Evolutionary conservation across 805 yeast genomes (phyloP).

Genomic region (Candida succiphila): DNA sequence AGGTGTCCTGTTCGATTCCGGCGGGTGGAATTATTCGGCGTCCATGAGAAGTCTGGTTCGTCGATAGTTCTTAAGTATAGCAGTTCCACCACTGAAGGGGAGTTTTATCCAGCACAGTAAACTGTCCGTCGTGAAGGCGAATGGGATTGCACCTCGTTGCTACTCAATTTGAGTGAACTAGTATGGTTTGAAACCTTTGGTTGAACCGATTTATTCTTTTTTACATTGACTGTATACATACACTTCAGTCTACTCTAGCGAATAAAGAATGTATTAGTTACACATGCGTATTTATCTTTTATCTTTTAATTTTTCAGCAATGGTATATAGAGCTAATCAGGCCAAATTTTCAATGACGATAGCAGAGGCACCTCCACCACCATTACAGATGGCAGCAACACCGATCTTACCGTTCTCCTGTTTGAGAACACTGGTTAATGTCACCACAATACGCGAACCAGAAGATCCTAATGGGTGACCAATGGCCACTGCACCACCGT

Average conservation of each 20-base stretch:
- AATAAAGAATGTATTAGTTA: no score
- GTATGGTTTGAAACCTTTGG: conserved; percentile 11
- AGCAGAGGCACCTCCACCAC: conserved; percentile 99
- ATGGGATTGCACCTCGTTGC: conserved; percentile 28
- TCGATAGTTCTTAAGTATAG: conserved; percentile 21
- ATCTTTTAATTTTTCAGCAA: no score
- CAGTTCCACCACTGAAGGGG: conserved; percentile 30
- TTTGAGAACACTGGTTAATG: conserved; percentile 65
- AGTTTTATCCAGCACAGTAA: conserved; percentile 35
- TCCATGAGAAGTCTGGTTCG: conserved; percentile 23
- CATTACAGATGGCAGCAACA: conserved; percentile 95
- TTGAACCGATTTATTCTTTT: conserved; percentile 11
- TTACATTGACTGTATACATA: conserved; percentile 1
- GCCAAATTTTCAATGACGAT: conserved; percentile 81
- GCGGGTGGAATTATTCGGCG: conserved; percentile 21
- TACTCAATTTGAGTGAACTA: conserved; percentile 11
- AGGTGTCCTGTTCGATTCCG: conserved; percentile 34
- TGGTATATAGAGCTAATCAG: no score
- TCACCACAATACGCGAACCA: conserved; percentile 91
- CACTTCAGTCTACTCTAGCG: no score
- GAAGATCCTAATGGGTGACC: conserved; percentile 95
- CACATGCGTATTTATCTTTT: no score
- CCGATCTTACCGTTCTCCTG: conserved; percentile 89
- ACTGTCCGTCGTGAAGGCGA: conserved; percentile 32
- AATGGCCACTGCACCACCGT: conserved; percentile 94